A percentile compares a stretch with the other conserved stretches of the same genome.
phyloP scores from a whole-genome alignment of 148 eudicot species.

The Chenopodium album region DNA sequence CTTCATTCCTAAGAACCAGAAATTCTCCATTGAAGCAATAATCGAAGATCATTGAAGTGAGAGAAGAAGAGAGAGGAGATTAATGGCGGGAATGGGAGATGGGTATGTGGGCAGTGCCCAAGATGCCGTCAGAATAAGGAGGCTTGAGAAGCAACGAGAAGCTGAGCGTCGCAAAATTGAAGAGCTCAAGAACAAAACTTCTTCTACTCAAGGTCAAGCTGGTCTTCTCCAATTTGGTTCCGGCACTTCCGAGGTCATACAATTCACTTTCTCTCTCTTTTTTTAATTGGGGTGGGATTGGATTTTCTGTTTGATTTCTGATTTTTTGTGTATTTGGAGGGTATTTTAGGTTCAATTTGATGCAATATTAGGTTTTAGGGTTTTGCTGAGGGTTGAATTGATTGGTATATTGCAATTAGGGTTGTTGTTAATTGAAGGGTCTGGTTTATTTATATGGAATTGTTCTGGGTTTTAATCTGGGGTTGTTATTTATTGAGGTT shows the following conservation, averaged over 20 bases:
- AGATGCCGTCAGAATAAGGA: constrained; percentile 85
- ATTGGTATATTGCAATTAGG: neutral
- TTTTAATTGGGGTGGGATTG: neutral
- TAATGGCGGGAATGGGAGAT: constrained; percentile 99
- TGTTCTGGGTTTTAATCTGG: neutral
- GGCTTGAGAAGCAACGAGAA: constrained; percentile 94
- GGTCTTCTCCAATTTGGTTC: constrained; percentile 99
- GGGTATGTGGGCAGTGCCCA: constrained; percentile 98
- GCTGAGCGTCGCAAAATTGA: constrained; percentile 88
- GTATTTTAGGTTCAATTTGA: neutral
- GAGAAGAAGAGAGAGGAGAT: neutral
- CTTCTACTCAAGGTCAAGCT: constrained; percentile 69
- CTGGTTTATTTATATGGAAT: neutral
- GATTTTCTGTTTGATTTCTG: constrained; percentile 8
- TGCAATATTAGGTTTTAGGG: neutral
- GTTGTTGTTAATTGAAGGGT: neutral
- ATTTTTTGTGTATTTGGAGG: neutral
- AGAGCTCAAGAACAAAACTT: constrained; percentile 77
- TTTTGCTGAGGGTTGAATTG: neutral
- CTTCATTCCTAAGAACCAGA: too few species aligned
- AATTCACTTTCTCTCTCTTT: neutral
- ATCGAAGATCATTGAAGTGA: neutral
- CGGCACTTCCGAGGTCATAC: constrained; percentile 75
- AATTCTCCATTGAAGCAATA: neutral
- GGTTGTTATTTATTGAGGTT: neutral